A percentile compares a stretch with the other conserved stretches of the same genome.
Evolutionary conservation across 2,329 filamentous ascomycete species (phyloP).

Genomic region (Cladophialophora carrionii): DNA sequence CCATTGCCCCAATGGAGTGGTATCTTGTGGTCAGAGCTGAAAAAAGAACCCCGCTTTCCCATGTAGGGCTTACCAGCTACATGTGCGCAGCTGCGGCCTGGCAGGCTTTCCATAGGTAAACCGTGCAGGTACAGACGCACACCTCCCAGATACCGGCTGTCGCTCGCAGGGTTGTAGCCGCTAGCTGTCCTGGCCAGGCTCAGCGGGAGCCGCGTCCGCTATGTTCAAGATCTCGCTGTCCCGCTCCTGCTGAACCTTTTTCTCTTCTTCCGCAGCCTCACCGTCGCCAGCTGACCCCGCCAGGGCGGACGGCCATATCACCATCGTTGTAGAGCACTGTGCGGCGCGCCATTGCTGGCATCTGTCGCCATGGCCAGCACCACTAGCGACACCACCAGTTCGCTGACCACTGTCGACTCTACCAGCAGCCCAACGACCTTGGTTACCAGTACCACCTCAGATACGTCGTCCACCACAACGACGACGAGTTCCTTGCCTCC

Average conservation of each 20-base stretch:
- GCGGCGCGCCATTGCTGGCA: slow-evolving; percentile 22
- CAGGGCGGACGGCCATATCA: slow-evolving; percentile 4
- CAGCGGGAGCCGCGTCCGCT: not conserved
- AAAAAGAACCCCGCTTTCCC: slow-evolving; percentile 27
- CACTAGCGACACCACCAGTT: slow-evolving; percentile 3
- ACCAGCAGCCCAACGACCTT: slow-evolving; percentile 12
- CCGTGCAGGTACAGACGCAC: slow-evolving; percentile 23
- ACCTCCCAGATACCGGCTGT: slow-evolving; percentile 7
- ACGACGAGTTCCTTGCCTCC: slow-evolving; percentile 2
- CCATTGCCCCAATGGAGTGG: slow-evolving; percentile 21
- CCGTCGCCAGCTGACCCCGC: slow-evolving; percentile 12
- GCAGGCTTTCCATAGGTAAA: slow-evolving; percentile 9
- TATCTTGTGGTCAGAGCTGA: slow-evolving; percentile 24
- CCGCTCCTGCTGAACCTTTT: slow-evolving; percentile 24
- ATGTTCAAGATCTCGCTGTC: slow-evolving; percentile 27
- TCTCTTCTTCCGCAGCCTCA: slow-evolving; percentile 27
- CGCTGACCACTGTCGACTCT: slow-evolving; percentile 8
- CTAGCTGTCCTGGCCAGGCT: slow-evolving; percentile 3
- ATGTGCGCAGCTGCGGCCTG: not conserved
- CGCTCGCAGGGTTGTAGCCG: not conserved
- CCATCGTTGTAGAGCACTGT: slow-evolving; percentile 7
- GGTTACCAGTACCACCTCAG: slow-evolving; percentile 8
- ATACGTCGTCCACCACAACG: slow-evolving; percentile 10
- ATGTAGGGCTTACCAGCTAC: slow-evolving; percentile 26
- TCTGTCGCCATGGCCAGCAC: slow-evolving; percentile 23